Evolutionary conservation across 129 eudicot species (phyloP).

Genomic region (Artemisia annua): DNA sequence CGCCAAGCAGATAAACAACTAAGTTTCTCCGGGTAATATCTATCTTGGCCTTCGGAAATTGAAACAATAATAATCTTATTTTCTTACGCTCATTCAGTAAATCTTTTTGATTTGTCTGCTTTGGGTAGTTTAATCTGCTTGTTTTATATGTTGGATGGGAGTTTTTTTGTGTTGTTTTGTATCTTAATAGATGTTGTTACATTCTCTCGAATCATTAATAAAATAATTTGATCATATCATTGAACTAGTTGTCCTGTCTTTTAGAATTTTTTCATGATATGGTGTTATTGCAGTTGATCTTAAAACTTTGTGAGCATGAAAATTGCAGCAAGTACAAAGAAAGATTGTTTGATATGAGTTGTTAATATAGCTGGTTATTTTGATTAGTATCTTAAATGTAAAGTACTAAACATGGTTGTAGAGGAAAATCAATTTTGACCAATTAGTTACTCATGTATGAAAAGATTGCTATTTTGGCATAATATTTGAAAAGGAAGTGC

Average conservation of each 20-base stretch:
- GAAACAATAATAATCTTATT: slow-evolving; percentile 14
- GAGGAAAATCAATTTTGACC: too few relatives aligned
- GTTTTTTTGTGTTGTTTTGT: slow-evolving; percentile 14
- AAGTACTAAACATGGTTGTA: too few relatives aligned
- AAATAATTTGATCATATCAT: not conserved
- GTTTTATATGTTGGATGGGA: slow-evolving; percentile 18
- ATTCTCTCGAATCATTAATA: not conserved
- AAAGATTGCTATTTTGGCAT: too few relatives aligned
- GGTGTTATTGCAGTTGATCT: too few relatives aligned
- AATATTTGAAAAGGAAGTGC: too few relatives aligned
- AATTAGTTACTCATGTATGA: too few relatives aligned
- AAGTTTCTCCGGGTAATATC: slow-evolving; percentile 16
- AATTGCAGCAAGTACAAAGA: too few relatives aligned
- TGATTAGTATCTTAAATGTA: too few relatives aligned
- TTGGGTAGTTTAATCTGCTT: slow-evolving; percentile 5
- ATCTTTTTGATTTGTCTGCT: slow-evolving; percentile 12
- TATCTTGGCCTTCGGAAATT: not conserved
- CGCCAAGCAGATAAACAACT: slow-evolving; percentile 40
- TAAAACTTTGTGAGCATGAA: too few relatives aligned
- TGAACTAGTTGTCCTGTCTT: not conserved
- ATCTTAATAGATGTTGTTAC: slow-evolving; percentile 5
- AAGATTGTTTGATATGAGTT: too few relatives aligned
- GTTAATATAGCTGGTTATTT: too few relatives aligned
- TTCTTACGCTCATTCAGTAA: slow-evolving; percentile 9
- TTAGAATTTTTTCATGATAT: too few relatives aligned